Percentiles rank a stretch among this genome's conserved stretches.
phyloP scores from a whole-genome alignment of 2,329 filamentous ascomycete species.

The Hirsutella thompsonii region DNA sequence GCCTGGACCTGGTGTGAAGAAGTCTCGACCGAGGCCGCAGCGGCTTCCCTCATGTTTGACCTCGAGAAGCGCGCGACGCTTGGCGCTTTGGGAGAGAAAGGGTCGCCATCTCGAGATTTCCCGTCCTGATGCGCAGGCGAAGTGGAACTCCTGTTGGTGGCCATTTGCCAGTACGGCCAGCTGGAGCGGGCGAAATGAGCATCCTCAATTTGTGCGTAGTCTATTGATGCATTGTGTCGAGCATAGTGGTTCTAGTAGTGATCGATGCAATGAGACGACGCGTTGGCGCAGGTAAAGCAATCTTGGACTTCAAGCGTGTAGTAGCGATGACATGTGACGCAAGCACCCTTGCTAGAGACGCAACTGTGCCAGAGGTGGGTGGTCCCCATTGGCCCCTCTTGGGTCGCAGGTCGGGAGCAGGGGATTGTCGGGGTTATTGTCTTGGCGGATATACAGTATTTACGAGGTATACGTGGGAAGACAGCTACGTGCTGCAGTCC shows the following conservation, averaged over 20 bases:
- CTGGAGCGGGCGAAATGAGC: constrained; percentile 1
- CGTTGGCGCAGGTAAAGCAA: neutral
- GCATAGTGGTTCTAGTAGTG: too few relatives aligned
- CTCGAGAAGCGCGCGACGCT: neutral
- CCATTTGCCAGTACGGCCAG: constrained; percentile 3
- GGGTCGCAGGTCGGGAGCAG: too few relatives aligned
- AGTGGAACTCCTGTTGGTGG: constrained; percentile 5
- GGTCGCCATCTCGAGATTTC: constrained; percentile 4
- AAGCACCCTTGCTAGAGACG: neutral
- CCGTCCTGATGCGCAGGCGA: constrained; percentile 5
- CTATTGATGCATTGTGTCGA: neutral
- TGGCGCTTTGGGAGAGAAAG: neutral
- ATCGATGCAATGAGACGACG: neutral
- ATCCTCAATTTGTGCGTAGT: constrained; percentile 2
- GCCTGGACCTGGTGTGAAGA: constrained; percentile 5
- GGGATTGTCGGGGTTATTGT: too few relatives aligned
- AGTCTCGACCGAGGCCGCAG: neutral
- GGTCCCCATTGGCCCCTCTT: too few relatives aligned
- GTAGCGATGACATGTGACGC: constrained; percentile 5
- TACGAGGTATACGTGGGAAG: too few relatives aligned
- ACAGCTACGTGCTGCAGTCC: too few relatives aligned
- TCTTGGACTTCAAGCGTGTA: too few relatives aligned
- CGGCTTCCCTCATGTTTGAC: constrained; percentile 1
- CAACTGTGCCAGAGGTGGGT: neutral
- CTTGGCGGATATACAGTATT: too few relatives aligned